Percentiles rank a stretch among this genome's conserved stretches.
Conservation (phyloP, 129 eudicot genomes). For the Lactuca saligna region DNA sequence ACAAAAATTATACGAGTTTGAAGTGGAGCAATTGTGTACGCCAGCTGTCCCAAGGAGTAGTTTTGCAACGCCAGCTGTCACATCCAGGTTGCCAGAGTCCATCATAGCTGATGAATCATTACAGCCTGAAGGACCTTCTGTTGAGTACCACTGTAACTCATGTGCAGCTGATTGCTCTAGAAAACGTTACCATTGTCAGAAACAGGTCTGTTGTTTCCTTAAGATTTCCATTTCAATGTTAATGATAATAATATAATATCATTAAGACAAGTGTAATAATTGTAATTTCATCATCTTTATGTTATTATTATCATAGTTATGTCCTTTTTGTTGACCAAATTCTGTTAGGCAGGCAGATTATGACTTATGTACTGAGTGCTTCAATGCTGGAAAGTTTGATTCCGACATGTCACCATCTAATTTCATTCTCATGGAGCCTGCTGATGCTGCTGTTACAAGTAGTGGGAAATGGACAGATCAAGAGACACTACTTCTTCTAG, state of each 20-base stretch:
- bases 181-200: constrained; percentile 96
- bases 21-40: constrained; percentile 52
- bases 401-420: constrained; percentile 93
- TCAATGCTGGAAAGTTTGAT: constrained; percentile 83
- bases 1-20: constrained; percentile 68
- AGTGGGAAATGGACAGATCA: constrained; percentile 99
- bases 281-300: too few relatives aligned
- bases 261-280: too few relatives aligned
- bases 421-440: constrained; percentile 97
- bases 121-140: constrained; percentile 84
- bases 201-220: constrained; percentile 67
- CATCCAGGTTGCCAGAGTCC: constrained; percentile 75
- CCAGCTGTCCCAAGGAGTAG: constrained; percentile 49
- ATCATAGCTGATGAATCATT: constrained; percentile 64
- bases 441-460: constrained; percentile 84
- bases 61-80: constrained; percentile 41
- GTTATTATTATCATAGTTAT: not conserved
- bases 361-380: constrained; percentile 96
- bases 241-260: too few relatives aligned
- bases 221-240: too few relatives aligned
- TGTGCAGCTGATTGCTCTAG: constrained; percentile 99
- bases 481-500: constrained; percentile 94
- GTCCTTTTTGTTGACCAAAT: constrained; percentile 33
- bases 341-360: constrained; percentile 87
- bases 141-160: constrained; percentile 96